phyloP scores from a whole-genome alignment of 192 early-diverging fungal genomes.

The Phycomyces nitens region DNA sequence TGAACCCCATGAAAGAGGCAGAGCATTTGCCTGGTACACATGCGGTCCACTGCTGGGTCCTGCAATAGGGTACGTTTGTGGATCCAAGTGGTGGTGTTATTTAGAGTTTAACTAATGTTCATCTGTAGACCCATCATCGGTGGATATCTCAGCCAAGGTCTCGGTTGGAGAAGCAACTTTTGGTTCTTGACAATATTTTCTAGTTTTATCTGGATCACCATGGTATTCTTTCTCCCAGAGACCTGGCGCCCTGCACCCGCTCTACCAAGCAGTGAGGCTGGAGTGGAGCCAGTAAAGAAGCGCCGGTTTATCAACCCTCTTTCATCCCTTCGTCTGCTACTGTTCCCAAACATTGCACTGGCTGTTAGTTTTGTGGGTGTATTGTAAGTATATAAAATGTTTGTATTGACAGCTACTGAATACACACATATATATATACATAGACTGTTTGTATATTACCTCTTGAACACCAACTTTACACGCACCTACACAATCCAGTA shows the following conservation, averaged over 20 bases:
- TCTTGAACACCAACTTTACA: constrained; percentile 32
- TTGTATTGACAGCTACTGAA: neutral
- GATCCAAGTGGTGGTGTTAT: too few species aligned
- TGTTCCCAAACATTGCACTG: constrained; percentile 25
- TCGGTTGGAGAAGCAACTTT: constrained; percentile 39
- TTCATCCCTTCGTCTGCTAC: constrained; percentile 15
- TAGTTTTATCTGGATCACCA: constrained; percentile 2
- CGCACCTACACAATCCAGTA: constrained; percentile 34
- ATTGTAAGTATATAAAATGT: constrained; percentile 17
- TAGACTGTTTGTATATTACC: constrained; percentile 32
- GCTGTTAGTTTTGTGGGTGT: constrained; percentile 21
- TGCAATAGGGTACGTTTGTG: constrained; percentile 32
- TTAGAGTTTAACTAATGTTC: constrained; percentile 26
- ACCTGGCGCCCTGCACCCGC: constrained; percentile 23
- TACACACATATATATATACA: too few species aligned
- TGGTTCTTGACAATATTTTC: constrained; percentile 31
- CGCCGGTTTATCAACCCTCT: constrained; percentile 23
- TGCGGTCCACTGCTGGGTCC: constrained; percentile 26
- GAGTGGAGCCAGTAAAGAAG: neutral
- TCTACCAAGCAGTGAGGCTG: neutral
- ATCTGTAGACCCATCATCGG: constrained; percentile 33
- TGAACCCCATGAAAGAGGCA: constrained; percentile 24
- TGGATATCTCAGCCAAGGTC: constrained; percentile 31
- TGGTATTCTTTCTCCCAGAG: constrained; percentile 35
- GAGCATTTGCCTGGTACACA: constrained; percentile 29